Conservation (phyloP, 164 flowering plant species). For the Brasenia schreberi region DNA sequence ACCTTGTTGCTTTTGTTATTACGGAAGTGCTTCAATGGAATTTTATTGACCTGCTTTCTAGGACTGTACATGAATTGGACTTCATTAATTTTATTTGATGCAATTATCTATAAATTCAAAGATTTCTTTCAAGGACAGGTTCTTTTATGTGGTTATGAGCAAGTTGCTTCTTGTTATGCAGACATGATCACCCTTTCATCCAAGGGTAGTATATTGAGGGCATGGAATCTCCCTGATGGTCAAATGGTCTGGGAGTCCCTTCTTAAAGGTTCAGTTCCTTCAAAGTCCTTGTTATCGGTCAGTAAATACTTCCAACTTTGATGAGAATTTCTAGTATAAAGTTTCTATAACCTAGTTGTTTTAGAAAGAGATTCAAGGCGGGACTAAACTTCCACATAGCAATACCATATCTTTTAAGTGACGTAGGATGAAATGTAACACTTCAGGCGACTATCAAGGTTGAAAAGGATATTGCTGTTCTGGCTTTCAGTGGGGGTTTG, state of each 20-base stretch:
- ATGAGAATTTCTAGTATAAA: neutral
- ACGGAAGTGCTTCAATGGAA: too few relatives aligned
- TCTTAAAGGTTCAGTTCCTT: slow-evolving; percentile 51
- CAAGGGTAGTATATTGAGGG: slow-evolving; percentile 64
- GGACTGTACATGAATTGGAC: too few relatives aligned
- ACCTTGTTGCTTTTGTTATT: too few relatives aligned
- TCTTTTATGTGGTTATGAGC: neutral
- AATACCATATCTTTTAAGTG: neutral
- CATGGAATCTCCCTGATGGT: slow-evolving; percentile 99
- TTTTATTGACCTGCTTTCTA: too few relatives aligned
- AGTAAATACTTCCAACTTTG: slow-evolving; percentile 16
- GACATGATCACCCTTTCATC: slow-evolving; percentile 85
- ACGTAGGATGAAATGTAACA: neutral
- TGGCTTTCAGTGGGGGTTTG: slow-evolving; percentile 59
- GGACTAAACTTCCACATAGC: neutral
- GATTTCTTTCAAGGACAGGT: too few relatives aligned
- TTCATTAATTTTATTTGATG: too few relatives aligned
- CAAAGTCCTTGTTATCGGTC: slow-evolving; percentile 62
- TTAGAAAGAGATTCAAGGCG: neutral
- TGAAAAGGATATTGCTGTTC: slow-evolving; percentile 44
- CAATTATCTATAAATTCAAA: too few relatives aligned
- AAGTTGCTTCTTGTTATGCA: slow-evolving; percentile 21
- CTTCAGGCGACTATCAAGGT: slow-evolving; percentile 17
- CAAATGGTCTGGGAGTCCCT: slow-evolving; percentile 95
- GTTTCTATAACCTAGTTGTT: neutral